Evolutionary conservation across 1,284 basidiomycete genomes (phyloP), one percentile per base, ranked within the genome.

Genomic region (Moniliophthora roreri): DNA sequence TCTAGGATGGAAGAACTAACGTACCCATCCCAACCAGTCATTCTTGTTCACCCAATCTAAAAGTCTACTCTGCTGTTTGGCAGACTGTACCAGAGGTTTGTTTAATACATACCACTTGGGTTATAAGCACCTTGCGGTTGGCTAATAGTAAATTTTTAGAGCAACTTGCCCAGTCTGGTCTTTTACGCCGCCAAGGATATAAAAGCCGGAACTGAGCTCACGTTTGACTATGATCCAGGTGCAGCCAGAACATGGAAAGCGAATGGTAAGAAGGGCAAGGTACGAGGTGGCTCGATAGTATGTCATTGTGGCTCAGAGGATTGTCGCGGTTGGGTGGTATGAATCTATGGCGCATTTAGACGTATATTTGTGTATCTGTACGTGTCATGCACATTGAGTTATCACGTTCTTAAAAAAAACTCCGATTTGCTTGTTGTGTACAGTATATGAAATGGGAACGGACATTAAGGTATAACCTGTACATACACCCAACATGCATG

Each of bases 161-260:
- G 74, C 57, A 80, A 85, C 10, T 77, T 78, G 62, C 82, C 82
- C 0, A 84, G 83, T 58, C 69, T 87, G 38, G 80, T 77, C 1
- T 85, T 85, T 52, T 81, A 77, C 1, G 78, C 84, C 0, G 69
- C 63, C 1, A 50, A 66, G 40, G 62, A 78, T 55, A 81, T 88
- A 51, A 69, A 67, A 0, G 72, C 78, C 0, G 64, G 70, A 32
- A 77, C 72, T 2, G 86, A 89, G 56, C 74, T 87, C 2, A 82
- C 80, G 0, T 76, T 87, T 23, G 83, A 88, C 62, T 88, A 88
- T 58, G 70, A 81, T 57, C 84, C 86, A 16, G 63, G 60, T 20
- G 66, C 66, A 6, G 67, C 60, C 20, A 50, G 18, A 10, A 63
- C 21, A 28, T 20, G 52, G 38, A 28, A 37, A 40, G 21, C 36